Conservation (phyloP, 164 flowering plant species). For the Annona squamosa region DNA sequence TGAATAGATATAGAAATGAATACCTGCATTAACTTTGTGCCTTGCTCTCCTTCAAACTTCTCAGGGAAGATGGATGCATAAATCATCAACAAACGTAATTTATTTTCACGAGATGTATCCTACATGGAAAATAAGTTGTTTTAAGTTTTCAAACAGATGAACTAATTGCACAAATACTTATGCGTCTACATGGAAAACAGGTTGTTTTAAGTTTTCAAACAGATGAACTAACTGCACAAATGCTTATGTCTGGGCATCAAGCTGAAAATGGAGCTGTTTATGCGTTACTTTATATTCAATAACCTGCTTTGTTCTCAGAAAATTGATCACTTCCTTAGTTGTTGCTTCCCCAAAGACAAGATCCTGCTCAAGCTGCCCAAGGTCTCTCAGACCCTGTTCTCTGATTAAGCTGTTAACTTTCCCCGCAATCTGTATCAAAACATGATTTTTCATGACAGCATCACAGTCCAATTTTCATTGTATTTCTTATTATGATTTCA, state of each 20-base stretch:
- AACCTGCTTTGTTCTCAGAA: slow-evolving; percentile 68
- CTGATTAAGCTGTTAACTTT: slow-evolving; percentile 69
- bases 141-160: background rate
- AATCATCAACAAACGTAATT: slow-evolving; percentile 87
- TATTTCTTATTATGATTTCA: too few relatives aligned
- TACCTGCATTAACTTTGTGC: slow-evolving; percentile 87
- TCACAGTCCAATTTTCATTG: background rate
- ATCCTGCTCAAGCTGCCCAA: slow-evolving; percentile 95
- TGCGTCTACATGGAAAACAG: slow-evolving; percentile 34
- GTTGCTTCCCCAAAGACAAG: slow-evolving; percentile 98
- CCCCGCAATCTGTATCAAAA: slow-evolving; percentile 72
- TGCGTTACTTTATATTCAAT: background rate
- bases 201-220: slow-evolving; percentile 1
- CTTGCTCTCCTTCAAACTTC: slow-evolving; percentile 97
- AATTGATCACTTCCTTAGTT: slow-evolving; percentile 80
- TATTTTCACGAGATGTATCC: slow-evolving; percentile 71
- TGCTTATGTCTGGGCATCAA: background rate
- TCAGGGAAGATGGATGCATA: slow-evolving; percentile 84
- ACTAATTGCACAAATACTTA: background rate
- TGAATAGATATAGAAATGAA: background rate
- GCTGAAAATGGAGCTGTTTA: background rate
- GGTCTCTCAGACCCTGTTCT: slow-evolving; percentile 67
- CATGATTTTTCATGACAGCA: background rate
- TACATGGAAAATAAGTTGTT: slow-evolving; percentile 27
- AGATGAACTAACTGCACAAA: slow-evolving; percentile 1